Percentiles rank a stretch among this genome's conserved stretches.
These are phyloP conservation scores for Corylus avellana DNA, from an alignment of 306 rosid species.

Conservation along the genomic window DNA sequence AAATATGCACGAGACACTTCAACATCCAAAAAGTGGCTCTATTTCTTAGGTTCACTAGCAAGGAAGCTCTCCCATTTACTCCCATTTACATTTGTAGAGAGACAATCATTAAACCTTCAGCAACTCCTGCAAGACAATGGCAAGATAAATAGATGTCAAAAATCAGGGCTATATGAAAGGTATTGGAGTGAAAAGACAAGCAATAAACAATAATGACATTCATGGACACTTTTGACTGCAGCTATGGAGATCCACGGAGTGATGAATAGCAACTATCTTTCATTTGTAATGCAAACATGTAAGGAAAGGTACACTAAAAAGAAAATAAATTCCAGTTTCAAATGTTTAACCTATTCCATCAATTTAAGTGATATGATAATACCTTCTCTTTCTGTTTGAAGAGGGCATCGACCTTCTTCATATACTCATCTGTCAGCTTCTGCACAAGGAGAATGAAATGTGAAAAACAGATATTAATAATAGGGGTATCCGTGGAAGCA, in stretches of 20 bases:
- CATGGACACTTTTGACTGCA: background rate
- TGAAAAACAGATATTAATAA: conserved; percentile 2
- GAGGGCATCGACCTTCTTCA: conserved; percentile 78
- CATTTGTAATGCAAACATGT: background rate
- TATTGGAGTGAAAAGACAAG: conserved; percentile 10
- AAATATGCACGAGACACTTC: conserved; percentile 20
- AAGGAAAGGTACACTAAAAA: background rate
- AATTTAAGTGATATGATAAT: background rate
- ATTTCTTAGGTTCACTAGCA: conserved; percentile 27
- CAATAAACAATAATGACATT: background rate
- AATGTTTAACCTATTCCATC: background rate
- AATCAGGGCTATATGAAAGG: conserved; percentile 9
- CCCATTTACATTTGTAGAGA: conserved; percentile 27
- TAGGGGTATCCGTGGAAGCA: background rate
- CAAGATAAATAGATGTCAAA: conserved; percentile 16
- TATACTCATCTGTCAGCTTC: conserved; percentile 86
- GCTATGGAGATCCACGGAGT: background rate
- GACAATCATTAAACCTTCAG: conserved; percentile 63
- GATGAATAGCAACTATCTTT: background rate
- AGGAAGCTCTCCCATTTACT: conserved; percentile 12
- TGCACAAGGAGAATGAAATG: conserved; percentile 36
- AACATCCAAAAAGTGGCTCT: conserved; percentile 25
- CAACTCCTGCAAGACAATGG: conserved; percentile 72
- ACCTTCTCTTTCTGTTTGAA: conserved; percentile 95
- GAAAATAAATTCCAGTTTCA: background rate